Base-by-base conservation (phyloP, 306 rosid species). In the Rosa chinensis region DNA sequence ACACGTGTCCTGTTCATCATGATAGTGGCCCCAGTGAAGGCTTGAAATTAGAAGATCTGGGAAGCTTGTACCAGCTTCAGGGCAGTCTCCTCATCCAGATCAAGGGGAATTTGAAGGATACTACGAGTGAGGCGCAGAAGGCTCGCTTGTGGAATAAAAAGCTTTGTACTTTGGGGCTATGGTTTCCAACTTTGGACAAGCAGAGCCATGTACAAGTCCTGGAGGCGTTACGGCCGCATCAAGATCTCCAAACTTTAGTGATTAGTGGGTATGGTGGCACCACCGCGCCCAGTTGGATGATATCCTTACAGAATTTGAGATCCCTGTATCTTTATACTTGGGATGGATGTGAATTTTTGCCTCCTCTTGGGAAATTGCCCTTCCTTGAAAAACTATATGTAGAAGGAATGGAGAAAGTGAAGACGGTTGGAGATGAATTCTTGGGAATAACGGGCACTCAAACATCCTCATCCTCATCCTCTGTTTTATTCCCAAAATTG, bases 371-470 rank as follows among this genome's bases (percentile, higher is more conserved):
- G 63, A 8, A 8, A n/a, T 56, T 56, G 28, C 63, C 32, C 1
- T n/a, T n/a, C 12, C 35, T 58, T 8, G 63, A 58, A 64, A 0
- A 3, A 64, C 21, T 64, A 6, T 6, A 1, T 0, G 4, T 64
- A 13, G 5, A 3, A 1, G 10, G 20, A 28, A 64, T 78, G 48
- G 28, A 37, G 2, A 77, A 66, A 49, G 28, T 77, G 81, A 37
- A 53, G 23, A 67, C 6, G 55, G 75, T 77, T 23, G 81, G 81
- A 10, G 5, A 12, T n/a, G 81, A 77, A 5, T 67, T 77, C 42
- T 52, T 50, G 50, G 80, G 80, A 50, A 66, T 25, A 25, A 25
- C 28, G 28, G 28, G 1, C 28, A 25, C 25, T 55, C 25, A 55
- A 55, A 28, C 37, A 62, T 25, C 28, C 6, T 59, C 25, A 25